phyloP scores from a whole-genome alignment of 305 asterid genomes.

The Fraxinus paxiana region DNA sequence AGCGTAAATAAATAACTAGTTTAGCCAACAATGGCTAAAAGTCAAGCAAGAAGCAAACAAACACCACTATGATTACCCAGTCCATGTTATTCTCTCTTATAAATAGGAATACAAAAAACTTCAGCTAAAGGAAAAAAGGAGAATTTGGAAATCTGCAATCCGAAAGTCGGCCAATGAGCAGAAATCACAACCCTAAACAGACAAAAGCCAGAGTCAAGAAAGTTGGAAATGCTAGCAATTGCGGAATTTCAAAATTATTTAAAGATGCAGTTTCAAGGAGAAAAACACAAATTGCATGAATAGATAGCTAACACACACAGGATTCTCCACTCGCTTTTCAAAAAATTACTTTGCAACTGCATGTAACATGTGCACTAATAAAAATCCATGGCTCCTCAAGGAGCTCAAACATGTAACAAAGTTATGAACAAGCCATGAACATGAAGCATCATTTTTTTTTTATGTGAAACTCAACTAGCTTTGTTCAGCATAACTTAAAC shows the following conservation, averaged over 20 bases:
- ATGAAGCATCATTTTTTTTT: conserved; percentile 5
- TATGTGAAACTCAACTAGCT: conserved; percentile 10
- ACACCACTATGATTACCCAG: conserved; percentile 11
- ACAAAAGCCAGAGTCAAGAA: conserved; percentile 39
- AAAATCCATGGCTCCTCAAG: conserved; percentile 1
- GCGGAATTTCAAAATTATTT: background rate
- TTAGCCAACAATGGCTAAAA: conserved; percentile 13
- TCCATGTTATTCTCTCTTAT: conserved; percentile 9
- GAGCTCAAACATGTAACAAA: background rate
- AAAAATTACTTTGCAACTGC: conserved; percentile 17
- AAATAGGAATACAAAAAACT: conserved; percentile 16
- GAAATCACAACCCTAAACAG: conserved; percentile 70
- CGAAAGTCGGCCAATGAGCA: conserved; percentile 46
- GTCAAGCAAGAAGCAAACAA: conserved; percentile 11
- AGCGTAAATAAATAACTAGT: background rate
- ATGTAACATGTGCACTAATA: conserved; percentile 11
- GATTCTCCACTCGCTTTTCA: background rate
- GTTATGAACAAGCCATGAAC: conserved; percentile 18
- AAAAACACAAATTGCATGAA: background rate
- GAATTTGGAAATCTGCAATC: conserved; percentile 40
- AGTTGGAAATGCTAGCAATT: background rate
- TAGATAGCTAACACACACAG: background rate
- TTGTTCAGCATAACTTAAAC: conserved; percentile 3
- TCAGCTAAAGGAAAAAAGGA: conserved; percentile 16
- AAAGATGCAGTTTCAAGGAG: background rate